Conservation (phyloP, 2,329 filamentous ascomycete species). For the Stagonosporopsis vannaccii region DNA sequence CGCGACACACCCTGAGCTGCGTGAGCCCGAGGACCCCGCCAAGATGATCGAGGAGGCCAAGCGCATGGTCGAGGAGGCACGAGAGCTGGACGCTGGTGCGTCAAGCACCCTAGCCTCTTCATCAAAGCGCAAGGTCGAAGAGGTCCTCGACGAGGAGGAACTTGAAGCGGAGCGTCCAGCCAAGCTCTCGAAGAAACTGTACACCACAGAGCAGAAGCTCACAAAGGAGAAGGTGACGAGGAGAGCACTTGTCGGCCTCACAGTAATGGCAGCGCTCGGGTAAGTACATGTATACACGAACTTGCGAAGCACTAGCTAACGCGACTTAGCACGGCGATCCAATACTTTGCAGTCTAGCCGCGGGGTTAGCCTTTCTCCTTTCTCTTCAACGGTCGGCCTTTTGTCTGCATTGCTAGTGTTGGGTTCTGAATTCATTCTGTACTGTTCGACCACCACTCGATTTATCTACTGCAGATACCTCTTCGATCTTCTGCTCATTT, state of each 20-base stretch:
- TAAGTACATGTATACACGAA: constrained; percentile 61
- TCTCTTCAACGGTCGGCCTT: constrained; percentile 13
- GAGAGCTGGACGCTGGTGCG: constrained; percentile 57
- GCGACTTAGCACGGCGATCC: constrained; percentile 8
- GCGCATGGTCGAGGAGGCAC: constrained; percentile 81
- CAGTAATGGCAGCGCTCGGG: constrained; percentile 88
- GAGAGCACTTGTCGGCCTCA: constrained; percentile 84
- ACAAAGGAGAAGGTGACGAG: constrained; percentile 87
- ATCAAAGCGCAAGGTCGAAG: constrained; percentile 57
- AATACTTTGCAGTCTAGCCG: constrained; percentile 12
- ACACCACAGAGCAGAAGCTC: constrained; percentile 72
- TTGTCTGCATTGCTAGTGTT: constrained; percentile 20
- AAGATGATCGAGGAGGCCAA: constrained; percentile 87
- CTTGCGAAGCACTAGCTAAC: background rate
- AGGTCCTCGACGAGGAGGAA: constrained; percentile 65
- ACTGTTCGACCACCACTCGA: constrained; percentile 14
- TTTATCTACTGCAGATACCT: constrained; percentile 16
- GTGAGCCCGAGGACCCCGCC: constrained; percentile 77
- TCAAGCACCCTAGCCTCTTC: constrained; percentile 23
- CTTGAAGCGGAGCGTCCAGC: constrained; percentile 58
- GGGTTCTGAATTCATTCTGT: constrained; percentile 12
- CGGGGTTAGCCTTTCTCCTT: constrained; percentile 1
- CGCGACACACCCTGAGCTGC: constrained; percentile 69
- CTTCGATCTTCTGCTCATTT: constrained; percentile 18
- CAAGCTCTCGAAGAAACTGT: constrained; percentile 78